Evolutionary conservation across 2,329 filamentous ascomycete species (phyloP).

Genomic region (Penicillium corylophilum): DNA sequence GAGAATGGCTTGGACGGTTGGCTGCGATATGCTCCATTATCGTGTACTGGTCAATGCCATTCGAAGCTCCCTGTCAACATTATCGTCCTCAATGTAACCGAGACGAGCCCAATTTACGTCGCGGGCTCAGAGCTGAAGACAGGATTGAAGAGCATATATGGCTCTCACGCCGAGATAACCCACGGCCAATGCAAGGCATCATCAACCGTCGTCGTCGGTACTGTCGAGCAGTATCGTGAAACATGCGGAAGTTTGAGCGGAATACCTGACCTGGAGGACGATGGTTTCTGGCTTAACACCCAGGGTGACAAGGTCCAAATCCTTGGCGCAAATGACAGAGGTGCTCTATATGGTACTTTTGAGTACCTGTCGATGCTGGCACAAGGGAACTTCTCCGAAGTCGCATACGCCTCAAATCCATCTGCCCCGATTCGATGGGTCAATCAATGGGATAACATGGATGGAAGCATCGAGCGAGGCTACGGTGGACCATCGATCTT

Average conservation of each 20-base stretch:
- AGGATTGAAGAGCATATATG: constrained; percentile 59
- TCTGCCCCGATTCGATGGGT: constrained; percentile 65
- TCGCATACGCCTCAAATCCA: constrained; percentile 55
- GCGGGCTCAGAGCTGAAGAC: constrained; percentile 60
- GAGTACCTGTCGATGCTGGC: constrained; percentile 66
- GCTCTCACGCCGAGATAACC: constrained; percentile 43
- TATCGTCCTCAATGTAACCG: constrained; percentile 54
- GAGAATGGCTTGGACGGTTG: constrained; percentile 64
- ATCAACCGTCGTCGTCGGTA: constrained; percentile 32
- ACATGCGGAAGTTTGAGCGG: constrained; percentile 18
- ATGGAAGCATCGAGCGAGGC: constrained; percentile 65
- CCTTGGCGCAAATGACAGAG: constrained; percentile 61
- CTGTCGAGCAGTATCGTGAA: constrained; percentile 30
- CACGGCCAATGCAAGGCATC: constrained; percentile 21
- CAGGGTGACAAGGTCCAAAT: constrained; percentile 50
- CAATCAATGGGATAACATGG: constrained; percentile 73
- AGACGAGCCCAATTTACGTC: constrained; percentile 57
- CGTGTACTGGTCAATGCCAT: constrained; percentile 38
- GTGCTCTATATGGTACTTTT: constrained; percentile 67
- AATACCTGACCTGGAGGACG: constrained; percentile 31
- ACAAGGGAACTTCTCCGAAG: constrained; percentile 55
- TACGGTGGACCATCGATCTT: constrained; percentile 69
- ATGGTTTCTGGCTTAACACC: constrained; percentile 61
- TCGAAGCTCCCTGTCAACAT: constrained; percentile 50
- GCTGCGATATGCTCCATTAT: constrained; percentile 62